Base-by-base conservation (phyloP, 441 rosid species). In the Eruca vesicaria region DNA sequence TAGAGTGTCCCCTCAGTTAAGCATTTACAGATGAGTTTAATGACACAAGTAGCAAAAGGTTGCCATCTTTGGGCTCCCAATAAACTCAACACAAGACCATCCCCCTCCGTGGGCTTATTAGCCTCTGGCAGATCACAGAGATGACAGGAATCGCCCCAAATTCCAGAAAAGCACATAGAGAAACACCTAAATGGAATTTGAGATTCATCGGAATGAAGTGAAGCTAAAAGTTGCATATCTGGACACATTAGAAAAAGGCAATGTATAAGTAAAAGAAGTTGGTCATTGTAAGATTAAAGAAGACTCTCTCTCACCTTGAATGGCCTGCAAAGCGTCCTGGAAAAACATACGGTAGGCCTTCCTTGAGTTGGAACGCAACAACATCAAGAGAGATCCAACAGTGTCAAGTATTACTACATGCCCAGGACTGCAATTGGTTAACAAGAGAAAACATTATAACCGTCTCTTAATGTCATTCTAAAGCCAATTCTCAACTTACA, bases 381-480 rank as follows among this genome's bases (percentile, higher is more conserved):
- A 83, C 70, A 94, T 85, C 75, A 96, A 82, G 64, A 96, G 88
- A 26, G 94, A 88, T 73, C 92, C 94, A 80, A 94, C 83, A 7
- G 99, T 87, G 71, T 96, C 98, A 79, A 96, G 92, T 66, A 96
- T 83, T 9, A 89, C 86, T 78, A 89, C 96, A 76, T 96, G 92
- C 36, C 88, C 87, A 69, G 83, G 83, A 56, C 99, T 96, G 84
- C 72, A 79, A 29, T 29, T 50, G 56, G 68, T 69, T 63, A 16
- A 57, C 38, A 64, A 26, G 62, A 78, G 31, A 63, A 55, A 33
- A 62, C 45, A 69, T 29, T 12, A 10, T 71, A 71, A 58, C 28
- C 32, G 32, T 56, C 50, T 35, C 41, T 9, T 28, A 5, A 28
- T 28, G 31, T 28, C 31, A 28, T 28, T 28, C 31, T 28, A 28